Conservation (phyloP, 2,329 filamentous ascomycete species). For the Fusarium sp. region DNA sequence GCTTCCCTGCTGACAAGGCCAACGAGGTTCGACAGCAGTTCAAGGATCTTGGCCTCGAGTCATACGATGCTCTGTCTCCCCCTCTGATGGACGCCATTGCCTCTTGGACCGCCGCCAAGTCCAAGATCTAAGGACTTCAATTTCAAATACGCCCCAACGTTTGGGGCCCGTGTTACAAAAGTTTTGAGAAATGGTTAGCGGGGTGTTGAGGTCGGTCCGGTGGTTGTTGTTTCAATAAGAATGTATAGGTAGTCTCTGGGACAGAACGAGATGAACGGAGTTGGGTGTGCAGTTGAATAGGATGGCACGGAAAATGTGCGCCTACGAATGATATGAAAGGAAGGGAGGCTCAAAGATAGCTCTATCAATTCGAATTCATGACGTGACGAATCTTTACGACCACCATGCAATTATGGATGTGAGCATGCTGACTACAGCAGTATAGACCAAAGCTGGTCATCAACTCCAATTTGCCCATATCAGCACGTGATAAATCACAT, state of each 20-base stretch:
- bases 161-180: slow-evolving; percentile 13
- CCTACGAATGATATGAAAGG: slow-evolving; percentile 11
- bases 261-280: slow-evolving; percentile 1
- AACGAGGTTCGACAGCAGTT: slow-evolving; percentile 63
- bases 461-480: not conserved
- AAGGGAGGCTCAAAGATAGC: slow-evolving; percentile 12
- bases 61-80: slow-evolving; percentile 70
- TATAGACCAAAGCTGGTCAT: not conserved
- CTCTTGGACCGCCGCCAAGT: slow-evolving; percentile 62
- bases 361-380: slow-evolving; percentile 16
- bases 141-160: not conserved
- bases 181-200: slow-evolving; percentile 8
- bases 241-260: slow-evolving; percentile 1
- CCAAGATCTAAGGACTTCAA: slow-evolving; percentile 23
- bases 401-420: not conserved
- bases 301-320: not conserved
- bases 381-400: not conserved
- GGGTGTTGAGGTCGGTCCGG: slow-evolving; percentile 8
- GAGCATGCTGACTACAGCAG: not conserved
- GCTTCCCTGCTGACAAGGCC: slow-evolving; percentile 64
- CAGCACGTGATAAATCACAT: not conserved
- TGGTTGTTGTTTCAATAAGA: slow-evolving; percentile 13
- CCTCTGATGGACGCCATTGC: slow-evolving; percentile 69
- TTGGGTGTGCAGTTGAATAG: slow-evolving; percentile 16
- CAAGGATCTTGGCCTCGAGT: slow-evolving; percentile 62